Percentiles rank a stretch among this genome's conserved stretches.
Conservation (phyloP, 148 eudicot species). For the Arctostaphylos glauca region DNA sequence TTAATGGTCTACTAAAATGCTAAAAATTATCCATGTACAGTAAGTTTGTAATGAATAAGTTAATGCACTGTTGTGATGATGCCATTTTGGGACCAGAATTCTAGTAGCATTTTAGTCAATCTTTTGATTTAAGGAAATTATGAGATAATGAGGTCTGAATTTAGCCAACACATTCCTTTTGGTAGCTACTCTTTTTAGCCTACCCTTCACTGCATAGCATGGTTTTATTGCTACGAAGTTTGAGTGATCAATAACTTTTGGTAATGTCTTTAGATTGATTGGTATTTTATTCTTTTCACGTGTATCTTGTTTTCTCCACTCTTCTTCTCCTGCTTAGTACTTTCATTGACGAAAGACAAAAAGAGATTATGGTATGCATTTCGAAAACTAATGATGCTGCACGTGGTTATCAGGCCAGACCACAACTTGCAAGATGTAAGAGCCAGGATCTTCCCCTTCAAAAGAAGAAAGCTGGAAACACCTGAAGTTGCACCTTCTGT, state of each 20-base stretch:
- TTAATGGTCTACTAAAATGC: not conserved
- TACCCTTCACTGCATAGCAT: not conserved
- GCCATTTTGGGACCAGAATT: not conserved
- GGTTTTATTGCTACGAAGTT: not conserved
- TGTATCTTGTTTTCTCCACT: not conserved
- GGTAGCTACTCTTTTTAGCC: not conserved
- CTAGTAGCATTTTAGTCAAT: not conserved
- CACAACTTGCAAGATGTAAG: conserved; percentile 90
- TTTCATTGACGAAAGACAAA: not conserved
- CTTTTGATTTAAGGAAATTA: not conserved
- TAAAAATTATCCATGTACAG: not conserved
- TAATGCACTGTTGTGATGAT: not conserved
- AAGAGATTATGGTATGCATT: not conserved
- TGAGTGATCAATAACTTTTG: conserved; percentile 1
- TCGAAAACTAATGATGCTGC: not conserved
- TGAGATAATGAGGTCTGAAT: not conserved
- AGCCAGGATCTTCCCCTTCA: conserved; percentile 76
- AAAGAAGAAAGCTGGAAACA: conserved; percentile 58
- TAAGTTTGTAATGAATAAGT: not conserved
- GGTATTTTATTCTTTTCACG: not conserved
- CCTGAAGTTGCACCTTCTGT: conserved; percentile 57
- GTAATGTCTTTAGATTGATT: not conserved
- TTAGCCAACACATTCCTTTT: not conserved
- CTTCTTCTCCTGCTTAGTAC: not conserved
- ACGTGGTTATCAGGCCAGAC: conserved; percentile 67